phyloP scores from a whole-genome alignment of 495 filamentous ascomycete species.

The Xylaria grammica region DNA sequence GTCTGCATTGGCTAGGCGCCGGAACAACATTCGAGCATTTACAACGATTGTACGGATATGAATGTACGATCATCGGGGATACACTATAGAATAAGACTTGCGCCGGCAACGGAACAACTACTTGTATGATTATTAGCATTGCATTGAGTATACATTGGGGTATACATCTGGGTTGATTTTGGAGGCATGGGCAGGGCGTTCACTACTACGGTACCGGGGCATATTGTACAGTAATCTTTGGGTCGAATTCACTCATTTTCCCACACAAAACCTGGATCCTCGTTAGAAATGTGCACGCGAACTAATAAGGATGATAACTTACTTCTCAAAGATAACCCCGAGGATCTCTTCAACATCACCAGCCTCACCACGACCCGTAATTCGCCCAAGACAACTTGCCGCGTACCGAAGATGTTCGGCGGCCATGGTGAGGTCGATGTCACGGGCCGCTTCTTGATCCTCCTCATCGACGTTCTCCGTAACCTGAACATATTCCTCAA shows the following conservation, averaged over 20 bases:
- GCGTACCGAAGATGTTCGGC: constrained; percentile 87
- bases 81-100: constrained; percentile 28
- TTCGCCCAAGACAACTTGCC: constrained; percentile 77
- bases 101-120: constrained; percentile 12
- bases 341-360: constrained; percentile 97
- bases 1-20: constrained; percentile 27
- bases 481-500: constrained; percentile 70
- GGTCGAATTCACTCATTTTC: constrained; percentile 37
- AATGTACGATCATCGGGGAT: constrained; percentile 27
- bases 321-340: constrained; percentile 98
- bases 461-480: constrained; percentile 33
- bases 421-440: constrained; percentile 81
- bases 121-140: constrained; percentile 17
- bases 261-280: constrained; percentile 44
- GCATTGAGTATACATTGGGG: constrained; percentile 20
- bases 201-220: constrained; percentile 6
- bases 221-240: constrained; percentile 23
- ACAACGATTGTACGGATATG: constrained; percentile 28
- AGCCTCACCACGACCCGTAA: constrained; percentile 83
- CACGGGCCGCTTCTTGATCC: constrained; percentile 53
- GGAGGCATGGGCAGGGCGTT: neutral
- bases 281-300: constrained; percentile 25
- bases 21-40: constrained; percentile 29
- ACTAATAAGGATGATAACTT: constrained; percentile 26
- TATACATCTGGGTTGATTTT: neutral